Conservation (phyloP, 2,329 filamentous ascomycete species). For the Pestalotiopsis sp. region DNA sequence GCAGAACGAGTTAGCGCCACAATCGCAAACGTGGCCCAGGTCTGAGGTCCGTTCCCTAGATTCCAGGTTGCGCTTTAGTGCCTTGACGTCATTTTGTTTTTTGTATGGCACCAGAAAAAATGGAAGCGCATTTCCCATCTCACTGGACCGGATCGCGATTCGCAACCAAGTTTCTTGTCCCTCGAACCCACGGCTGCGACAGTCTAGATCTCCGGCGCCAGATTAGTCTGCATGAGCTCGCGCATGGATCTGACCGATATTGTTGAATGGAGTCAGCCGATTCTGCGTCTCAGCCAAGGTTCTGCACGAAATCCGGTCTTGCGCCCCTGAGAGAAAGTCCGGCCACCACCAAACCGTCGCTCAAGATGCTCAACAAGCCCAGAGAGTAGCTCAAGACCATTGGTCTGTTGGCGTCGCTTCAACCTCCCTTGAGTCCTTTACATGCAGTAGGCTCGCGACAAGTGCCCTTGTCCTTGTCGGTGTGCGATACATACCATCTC, state of each 20-base stretch:
- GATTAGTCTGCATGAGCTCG: neutral
- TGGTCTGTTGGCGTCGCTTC: neutral
- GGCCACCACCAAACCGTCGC: neutral
- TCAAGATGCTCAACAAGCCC: neutral
- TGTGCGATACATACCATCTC: neutral
- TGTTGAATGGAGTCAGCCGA: neutral
- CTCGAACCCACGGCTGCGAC: neutral
- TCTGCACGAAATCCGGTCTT: neutral
- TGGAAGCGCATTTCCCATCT: neutral
- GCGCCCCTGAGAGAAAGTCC: neutral
- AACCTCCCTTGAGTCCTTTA: neutral
- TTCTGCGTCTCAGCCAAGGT: neutral
- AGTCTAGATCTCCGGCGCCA: neutral
- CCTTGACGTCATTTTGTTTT: neutral
- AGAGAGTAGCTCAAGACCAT: neutral
- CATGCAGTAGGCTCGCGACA: neutral
- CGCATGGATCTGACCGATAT: neutral
- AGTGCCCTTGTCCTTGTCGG: neutral
- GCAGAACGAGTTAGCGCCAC: neutral
- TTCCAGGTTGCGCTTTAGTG: neutral
- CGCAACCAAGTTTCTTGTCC: neutral
- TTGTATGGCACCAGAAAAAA: neutral
- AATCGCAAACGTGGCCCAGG: neutral
- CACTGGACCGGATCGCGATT: neutral
- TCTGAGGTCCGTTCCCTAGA: neutral